Percentiles rank a stretch among this genome's conserved stretches.
Conservation (phyloP, 139 green algal genomes). For the Chlamydomonas sphaeroides region DNA sequence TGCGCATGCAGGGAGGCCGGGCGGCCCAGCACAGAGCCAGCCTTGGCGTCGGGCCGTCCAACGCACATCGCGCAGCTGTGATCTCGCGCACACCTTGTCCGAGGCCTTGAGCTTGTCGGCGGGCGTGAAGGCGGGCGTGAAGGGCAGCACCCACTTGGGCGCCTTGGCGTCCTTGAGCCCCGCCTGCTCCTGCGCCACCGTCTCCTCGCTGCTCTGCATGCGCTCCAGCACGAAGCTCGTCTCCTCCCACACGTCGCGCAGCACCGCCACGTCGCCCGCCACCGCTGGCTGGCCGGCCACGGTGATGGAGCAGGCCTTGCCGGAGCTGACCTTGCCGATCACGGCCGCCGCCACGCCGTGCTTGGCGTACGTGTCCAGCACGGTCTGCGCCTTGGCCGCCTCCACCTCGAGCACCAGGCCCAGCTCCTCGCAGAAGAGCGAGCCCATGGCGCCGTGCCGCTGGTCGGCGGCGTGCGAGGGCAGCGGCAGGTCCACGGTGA, state of each 20-base stretch:
- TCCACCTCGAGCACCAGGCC: slow-evolving; percentile 95
- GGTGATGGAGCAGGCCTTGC: slow-evolving; percentile 55
- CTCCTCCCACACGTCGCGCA: slow-evolving; percentile 94
- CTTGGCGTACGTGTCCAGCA: slow-evolving; percentile 75
- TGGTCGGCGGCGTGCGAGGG: slow-evolving; percentile 40
- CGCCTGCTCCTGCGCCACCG: slow-evolving; percentile 79
- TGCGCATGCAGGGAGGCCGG: too few relatives aligned
- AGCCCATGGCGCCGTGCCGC: slow-evolving; percentile 54
- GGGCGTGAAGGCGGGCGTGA: slow-evolving; percentile 79
- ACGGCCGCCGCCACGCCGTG: slow-evolving; percentile 71
- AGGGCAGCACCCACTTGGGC: slow-evolving; percentile 89
- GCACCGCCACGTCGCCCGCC: slow-evolving; percentile 53
- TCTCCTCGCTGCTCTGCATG: slow-evolving; percentile 83
- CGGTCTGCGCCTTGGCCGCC: slow-evolving; percentile 53
- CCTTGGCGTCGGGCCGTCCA: too few relatives aligned
- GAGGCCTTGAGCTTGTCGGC: slow-evolving; percentile 65
- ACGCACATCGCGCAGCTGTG: too few relatives aligned
- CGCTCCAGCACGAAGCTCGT: slow-evolving; percentile 94
- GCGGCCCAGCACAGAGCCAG: too few relatives aligned
- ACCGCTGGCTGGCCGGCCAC: slow-evolving; percentile 70
- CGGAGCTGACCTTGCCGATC: slow-evolving; percentile 74
- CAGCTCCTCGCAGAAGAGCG: slow-evolving; percentile 96
- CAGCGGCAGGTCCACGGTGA: slow-evolving; percentile 75
- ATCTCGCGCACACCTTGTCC: slow-evolving; percentile 59
- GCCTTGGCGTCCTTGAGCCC: slow-evolving; percentile 60